Evolutionary conservation across 352 stramenopile species (phyloP), one percentile per base, ranked within the genome.

Genomic region (Globisporangium orthogonon): DNA sequence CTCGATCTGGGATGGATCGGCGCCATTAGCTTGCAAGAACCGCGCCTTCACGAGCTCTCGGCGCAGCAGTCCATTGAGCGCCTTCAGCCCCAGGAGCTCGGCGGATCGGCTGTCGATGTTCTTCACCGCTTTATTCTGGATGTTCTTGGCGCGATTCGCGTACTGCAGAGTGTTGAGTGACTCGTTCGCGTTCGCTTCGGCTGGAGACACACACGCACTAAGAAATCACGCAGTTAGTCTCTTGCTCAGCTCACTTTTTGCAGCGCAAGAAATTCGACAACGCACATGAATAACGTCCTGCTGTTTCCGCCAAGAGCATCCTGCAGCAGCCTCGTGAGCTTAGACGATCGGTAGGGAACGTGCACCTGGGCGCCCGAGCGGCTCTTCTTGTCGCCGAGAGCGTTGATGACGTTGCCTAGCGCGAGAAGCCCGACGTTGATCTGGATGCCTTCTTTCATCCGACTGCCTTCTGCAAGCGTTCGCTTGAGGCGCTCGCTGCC

Each of bases 361-460:
- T 91, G 78, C 7, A 66, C 58, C n/a, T 85, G 74, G 18, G 68
- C 63, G 28, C 71, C 71, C 39, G 69, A 60, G 1, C 69, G 74
- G 45, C 60, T 67, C 44, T 78, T 70, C 35, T 93, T 86, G 47
- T 92, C 86, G 11, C 83, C 83, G 4, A 95, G 72, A 2, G 86
- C 86, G 40, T 91, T 95, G 40, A 95, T 95, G 11, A 95, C 86
- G 50, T 95, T 95, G 28, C 86, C 86, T 0, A 95, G 65, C 17
- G 86, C 86, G 4, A 95, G 69, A 4, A 95, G 54, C 9, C 86
- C 86, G 4, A 94, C 80, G 35, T 95, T 95, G 53, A 95, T 95
- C 60, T 95, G 83, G 49, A 95, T 95, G 0, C 86, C 86, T 60
- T 95, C 86, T 61, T 94, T 95, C 86, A 95, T 95, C 1, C 86